These are phyloP conservation scores for Eutrema heterophyllum DNA, from an alignment of 345 rosid species.

Conservation along the genomic window DNA sequence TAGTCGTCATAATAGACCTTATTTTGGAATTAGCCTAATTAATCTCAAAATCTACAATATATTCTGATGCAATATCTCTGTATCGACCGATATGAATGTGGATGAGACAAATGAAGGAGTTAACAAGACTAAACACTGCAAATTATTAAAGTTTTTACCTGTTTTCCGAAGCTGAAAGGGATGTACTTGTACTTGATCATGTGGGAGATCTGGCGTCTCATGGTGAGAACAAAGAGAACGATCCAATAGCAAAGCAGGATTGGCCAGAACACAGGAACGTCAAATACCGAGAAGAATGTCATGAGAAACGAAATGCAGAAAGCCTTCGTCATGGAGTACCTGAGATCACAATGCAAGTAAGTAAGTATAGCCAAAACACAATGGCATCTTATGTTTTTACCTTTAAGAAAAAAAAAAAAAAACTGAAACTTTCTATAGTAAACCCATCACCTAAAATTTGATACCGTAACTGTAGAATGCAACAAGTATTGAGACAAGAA, in stretches of 20 bases:
- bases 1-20: neutral
- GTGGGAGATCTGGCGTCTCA: slow-evolving; percentile 67
- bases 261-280: slow-evolving; percentile 85
- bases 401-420: too few relatives aligned
- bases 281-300: slow-evolving; percentile 72
- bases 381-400: too few relatives aligned
- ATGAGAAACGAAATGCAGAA: slow-evolving; percentile 55
- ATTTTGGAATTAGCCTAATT: neutral
- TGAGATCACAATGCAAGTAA: slow-evolving; percentile 24
- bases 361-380: too few relatives aligned
- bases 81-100: neutral
- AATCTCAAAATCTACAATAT: neutral
- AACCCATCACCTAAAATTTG: too few relatives aligned
- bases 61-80: neutral
- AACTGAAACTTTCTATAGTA: too few relatives aligned
- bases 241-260: slow-evolving; percentile 62
- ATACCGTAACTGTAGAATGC: too few relatives aligned
- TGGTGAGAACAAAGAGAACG: slow-evolving; percentile 62
- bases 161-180: slow-evolving; percentile 63
- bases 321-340: slow-evolving; percentile 74
- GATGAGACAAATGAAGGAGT: neutral
- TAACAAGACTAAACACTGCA: neutral
- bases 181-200: slow-evolving; percentile 71
- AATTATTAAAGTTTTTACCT: slow-evolving; percentile 33
- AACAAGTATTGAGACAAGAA: neutral